A percentile compares a stretch with the other conserved stretches of the same genome.
Evolutionary conservation across 2,329 filamentous ascomycete genomes (phyloP).

Genomic region (Curvularia eragrostidis): DNA sequence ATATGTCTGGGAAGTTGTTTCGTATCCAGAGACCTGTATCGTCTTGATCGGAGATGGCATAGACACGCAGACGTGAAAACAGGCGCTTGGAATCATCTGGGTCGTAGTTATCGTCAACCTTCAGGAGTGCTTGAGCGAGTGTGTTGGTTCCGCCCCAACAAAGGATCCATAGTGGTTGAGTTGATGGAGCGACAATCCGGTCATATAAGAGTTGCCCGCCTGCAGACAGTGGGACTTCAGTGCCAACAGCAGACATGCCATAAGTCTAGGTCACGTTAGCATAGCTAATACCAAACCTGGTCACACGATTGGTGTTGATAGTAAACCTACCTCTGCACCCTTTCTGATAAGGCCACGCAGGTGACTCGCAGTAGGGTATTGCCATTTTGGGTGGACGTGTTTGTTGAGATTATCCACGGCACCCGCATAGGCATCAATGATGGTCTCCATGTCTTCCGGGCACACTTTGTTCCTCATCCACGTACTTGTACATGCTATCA

Average conservation of each 20-base stretch:
- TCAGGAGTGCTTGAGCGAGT: conserved; percentile 58
- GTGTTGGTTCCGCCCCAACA: conserved; percentile 63
- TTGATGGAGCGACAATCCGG: conserved; percentile 48
- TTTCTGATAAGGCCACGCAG: conserved; percentile 36
- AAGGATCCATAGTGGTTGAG: conserved; percentile 59
- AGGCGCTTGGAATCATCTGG: conserved; percentile 45
- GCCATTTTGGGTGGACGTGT: conserved; percentile 50
- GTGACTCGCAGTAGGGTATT: conserved; percentile 39
- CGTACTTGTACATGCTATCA: conserved; percentile 51
- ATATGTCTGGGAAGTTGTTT: conserved; percentile 60
- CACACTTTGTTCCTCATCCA: conserved; percentile 50
- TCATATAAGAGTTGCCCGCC: conserved; percentile 56
- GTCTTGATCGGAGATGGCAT: conserved; percentile 66
- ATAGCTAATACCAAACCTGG: not conserved
- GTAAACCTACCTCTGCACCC: conserved; percentile 40
- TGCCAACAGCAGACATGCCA: conserved; percentile 48
- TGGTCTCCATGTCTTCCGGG: conserved; percentile 47
- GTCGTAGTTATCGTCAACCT: conserved; percentile 44
- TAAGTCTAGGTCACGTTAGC: conserved; percentile 37
- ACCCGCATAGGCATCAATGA: conserved; percentile 44
- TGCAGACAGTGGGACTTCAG: conserved; percentile 48
- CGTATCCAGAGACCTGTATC: conserved; percentile 65
- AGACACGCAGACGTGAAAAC: conserved; percentile 44
- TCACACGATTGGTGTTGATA: not conserved
- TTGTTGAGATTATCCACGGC: conserved; percentile 58